Percentiles rank a stretch among this genome's conserved stretches.
phyloP scores from a whole-genome alignment of 2,329 filamentous ascomycete species.

The Alternaria ethzedia region DNA sequence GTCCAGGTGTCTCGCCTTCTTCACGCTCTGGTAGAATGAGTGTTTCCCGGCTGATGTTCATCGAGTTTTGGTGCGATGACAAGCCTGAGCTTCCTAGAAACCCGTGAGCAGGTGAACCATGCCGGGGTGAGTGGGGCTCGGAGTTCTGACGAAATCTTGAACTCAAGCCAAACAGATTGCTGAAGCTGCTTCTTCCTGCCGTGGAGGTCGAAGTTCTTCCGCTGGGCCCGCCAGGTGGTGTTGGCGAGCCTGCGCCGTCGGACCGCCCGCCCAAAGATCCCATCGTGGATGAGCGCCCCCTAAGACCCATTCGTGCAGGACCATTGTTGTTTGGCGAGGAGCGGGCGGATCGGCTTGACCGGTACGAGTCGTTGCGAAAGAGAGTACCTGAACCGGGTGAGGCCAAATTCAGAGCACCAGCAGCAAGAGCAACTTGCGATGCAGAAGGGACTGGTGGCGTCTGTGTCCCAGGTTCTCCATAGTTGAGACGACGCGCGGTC shows the following conservation, averaged over 20 bases:
- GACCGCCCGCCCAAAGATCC: constrained; percentile 79
- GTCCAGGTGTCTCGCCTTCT: constrained; percentile 88
- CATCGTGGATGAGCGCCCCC: constrained; percentile 87
- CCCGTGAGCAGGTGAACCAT: constrained; percentile 65
- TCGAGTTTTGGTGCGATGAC: constrained; percentile 81
- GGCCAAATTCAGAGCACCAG: constrained; percentile 54
- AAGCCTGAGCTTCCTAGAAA: constrained; percentile 73
- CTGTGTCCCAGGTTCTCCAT: constrained; percentile 36
- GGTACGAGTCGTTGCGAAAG: constrained; percentile 65
- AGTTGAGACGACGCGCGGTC: constrained; percentile 41
- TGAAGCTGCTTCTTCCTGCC: constrained; percentile 87
- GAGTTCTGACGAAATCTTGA: constrained; percentile 81
- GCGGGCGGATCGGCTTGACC: constrained; percentile 69
- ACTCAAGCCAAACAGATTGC: constrained; percentile 80
- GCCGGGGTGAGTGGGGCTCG: constrained; percentile 66
- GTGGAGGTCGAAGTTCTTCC: constrained; percentile 81
- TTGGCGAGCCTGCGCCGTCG: constrained; percentile 71
- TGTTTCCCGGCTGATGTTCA: constrained; percentile 76
- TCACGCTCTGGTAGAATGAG: constrained; percentile 75
- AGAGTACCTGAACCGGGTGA: constrained; percentile 55
- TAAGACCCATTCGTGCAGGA: constrained; percentile 64
- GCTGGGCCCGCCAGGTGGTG: constrained; percentile 52
- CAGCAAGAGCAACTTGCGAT: constrained; percentile 60
- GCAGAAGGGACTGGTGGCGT: constrained; percentile 56
- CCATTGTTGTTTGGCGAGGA: constrained; percentile 65